Evolutionary conservation across 2,329 filamentous ascomycete genomes (phyloP).

Genomic region (Verticillium nonalfalfae): DNA sequence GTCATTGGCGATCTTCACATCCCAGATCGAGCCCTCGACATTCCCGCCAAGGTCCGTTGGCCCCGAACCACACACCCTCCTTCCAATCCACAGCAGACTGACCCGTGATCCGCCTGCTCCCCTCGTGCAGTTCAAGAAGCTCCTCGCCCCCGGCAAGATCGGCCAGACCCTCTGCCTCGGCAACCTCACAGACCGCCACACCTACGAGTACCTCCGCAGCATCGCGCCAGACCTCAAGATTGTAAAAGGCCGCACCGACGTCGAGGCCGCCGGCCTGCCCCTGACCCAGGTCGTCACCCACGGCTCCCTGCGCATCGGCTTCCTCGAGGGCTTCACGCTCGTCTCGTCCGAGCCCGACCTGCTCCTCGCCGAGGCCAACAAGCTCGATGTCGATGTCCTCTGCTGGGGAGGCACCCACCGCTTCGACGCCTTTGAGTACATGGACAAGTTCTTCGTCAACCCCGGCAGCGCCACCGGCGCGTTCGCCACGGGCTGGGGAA

Average conservation of each 20-base stretch:
- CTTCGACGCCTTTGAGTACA: constrained; percentile 67
- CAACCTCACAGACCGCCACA: constrained; percentile 73
- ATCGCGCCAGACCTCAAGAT: constrained; percentile 68
- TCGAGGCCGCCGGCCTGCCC: constrained; percentile 59
- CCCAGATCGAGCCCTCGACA: constrained; percentile 84
- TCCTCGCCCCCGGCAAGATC: constrained; percentile 77
- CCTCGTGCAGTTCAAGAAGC: constrained; percentile 67
- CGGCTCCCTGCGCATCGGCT: constrained; percentile 58
- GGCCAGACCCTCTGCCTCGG: constrained; percentile 75
- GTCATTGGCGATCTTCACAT: constrained; percentile 93
- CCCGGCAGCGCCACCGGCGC: constrained; percentile 62
- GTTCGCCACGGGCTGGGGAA: constrained; percentile 50
- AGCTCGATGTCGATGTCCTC: constrained; percentile 61
- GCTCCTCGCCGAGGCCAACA: constrained; percentile 61
- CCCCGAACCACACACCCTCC: constrained; percentile 3
- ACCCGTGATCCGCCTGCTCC: neutral
- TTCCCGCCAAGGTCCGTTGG: constrained; percentile 70
- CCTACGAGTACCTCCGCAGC: constrained; percentile 73
- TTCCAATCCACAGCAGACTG: constrained; percentile 5
- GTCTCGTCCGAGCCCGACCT: constrained; percentile 62
- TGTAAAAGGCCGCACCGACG: constrained; percentile 61
- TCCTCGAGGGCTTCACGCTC: constrained; percentile 62
- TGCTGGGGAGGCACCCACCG: constrained; percentile 64
- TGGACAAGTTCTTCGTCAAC: constrained; percentile 70
- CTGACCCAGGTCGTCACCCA: constrained; percentile 61